These are phyloP conservation scores for Syncephalastrum contaminatum DNA, from an alignment of 371 early-diverging fungal genomes.

Conservation along the genomic window DNA sequence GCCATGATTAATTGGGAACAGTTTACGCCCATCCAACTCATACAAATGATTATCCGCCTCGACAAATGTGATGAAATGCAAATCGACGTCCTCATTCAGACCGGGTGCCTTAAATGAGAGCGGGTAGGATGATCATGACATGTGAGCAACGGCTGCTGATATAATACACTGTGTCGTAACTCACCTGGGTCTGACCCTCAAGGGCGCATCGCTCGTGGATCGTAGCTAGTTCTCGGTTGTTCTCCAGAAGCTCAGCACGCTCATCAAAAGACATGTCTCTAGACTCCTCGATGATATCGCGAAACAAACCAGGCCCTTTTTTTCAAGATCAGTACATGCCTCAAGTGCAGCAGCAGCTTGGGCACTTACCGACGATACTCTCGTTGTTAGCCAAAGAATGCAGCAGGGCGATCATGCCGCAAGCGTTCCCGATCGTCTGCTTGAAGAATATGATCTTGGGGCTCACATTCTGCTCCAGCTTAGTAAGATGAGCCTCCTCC, in stretches of 20 bases:
- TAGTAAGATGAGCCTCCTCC: conserved; percentile 52
- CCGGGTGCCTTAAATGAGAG: conserved; percentile 52
- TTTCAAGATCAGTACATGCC: not conserved
- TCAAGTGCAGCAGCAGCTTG: not conserved
- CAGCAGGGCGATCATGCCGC: conserved; percentile 84
- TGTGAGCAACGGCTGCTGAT: not conserved
- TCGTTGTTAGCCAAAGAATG: conserved; percentile 73
- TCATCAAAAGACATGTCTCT: conserved; percentile 63
- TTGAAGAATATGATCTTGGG: conserved; percentile 72
- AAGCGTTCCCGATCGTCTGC: conserved; percentile 93
- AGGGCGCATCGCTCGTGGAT: conserved; percentile 62
- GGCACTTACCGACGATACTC: conserved; percentile 30
- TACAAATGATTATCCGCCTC: conserved; percentile 71
- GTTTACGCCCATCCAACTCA: conserved; percentile 86
- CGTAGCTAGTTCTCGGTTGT: conserved; percentile 51
- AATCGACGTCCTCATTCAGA: conserved; percentile 67
- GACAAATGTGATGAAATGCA: conserved; percentile 87
- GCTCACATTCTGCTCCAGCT: conserved; percentile 54
- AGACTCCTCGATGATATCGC: conserved; percentile 61
- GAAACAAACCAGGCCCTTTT: conserved; percentile 58
- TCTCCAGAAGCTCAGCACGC: conserved; percentile 70
- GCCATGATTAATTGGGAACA: conserved; percentile 86
- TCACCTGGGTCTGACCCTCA: conserved; percentile 77
- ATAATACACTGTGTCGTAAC: not conserved
- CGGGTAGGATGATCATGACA: not conserved